Conservation (phyloP, 2,329 filamentous ascomycete species). For the Parastagonospora avenae region DNA sequence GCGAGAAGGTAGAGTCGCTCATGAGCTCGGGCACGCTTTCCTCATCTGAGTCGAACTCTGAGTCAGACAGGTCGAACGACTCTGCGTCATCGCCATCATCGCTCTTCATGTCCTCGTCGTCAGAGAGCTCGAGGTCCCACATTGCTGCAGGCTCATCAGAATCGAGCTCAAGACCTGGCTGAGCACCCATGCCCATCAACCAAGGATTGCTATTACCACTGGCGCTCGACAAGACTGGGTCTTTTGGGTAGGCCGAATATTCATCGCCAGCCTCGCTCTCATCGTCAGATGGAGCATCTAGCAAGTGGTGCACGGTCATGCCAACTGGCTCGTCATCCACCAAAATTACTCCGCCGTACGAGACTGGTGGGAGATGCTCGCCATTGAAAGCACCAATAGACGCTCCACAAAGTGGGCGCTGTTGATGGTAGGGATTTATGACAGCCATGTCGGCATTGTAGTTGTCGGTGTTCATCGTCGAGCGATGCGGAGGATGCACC, state of each 20-base stretch:
- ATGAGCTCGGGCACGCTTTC: constrained; percentile 37
- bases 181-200: constrained; percentile 45
- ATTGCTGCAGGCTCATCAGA: constrained; percentile 33
- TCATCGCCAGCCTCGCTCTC: constrained; percentile 53
- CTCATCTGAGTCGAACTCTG: constrained; percentile 54
- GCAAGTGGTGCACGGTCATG: constrained; percentile 97
- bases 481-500: constrained; percentile 43
- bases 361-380: constrained; percentile 86
- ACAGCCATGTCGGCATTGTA: constrained; percentile 49
- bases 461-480: constrained; percentile 46
- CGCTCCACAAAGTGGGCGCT: constrained; percentile 79
- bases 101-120: constrained; percentile 57
- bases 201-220: constrained; percentile 37
- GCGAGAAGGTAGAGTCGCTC: constrained; percentile 34
- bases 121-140: constrained; percentile 58
- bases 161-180: constrained; percentile 39
- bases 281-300: constrained; percentile 68
- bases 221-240: constrained; percentile 52
- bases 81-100: constrained; percentile 37
- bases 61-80: constrained; percentile 60
- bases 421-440: constrained; percentile 77
- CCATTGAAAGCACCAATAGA: constrained; percentile 91
- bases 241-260: constrained; percentile 30
- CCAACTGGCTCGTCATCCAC: constrained; percentile 86
- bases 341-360: constrained; percentile 84